Evolutionary conservation across 352 stramenopile species (phyloP).

Genomic region (Plasmopara viticola): DNA sequence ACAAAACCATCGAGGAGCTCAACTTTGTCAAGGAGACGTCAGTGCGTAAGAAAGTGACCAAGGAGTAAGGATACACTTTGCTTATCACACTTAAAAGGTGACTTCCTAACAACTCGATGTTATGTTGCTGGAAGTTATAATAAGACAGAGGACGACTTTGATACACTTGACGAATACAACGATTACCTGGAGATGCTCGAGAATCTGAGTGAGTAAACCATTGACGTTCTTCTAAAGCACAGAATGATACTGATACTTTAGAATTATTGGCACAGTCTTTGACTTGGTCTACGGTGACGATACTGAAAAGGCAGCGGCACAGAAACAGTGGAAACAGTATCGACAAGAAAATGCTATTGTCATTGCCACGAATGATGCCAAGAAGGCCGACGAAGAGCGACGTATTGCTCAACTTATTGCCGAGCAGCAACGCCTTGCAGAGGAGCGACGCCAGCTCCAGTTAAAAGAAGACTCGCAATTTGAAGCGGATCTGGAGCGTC

Average conservation of each 20-base stretch:
- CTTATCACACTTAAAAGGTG: conserved; percentile 12
- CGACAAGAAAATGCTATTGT: conserved; percentile 71
- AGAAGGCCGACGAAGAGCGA: conserved; percentile 81
- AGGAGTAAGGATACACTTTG: conserved; percentile 40
- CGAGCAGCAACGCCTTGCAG: conserved; percentile 71
- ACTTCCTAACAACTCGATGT: neutral
- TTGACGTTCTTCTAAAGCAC: neutral
- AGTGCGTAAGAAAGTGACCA: conserved; percentile 81
- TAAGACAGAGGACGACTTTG: conserved; percentile 84
- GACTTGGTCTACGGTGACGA: conserved; percentile 79
- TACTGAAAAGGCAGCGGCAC: conserved; percentile 50
- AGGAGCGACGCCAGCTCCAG: conserved; percentile 72
- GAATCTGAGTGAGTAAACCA: conserved; percentile 58
- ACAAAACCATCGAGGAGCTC: conserved; percentile 86
- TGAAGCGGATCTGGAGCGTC: conserved; percentile 68
- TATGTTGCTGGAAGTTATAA: conserved; percentile 57
- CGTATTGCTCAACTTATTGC: conserved; percentile 79
- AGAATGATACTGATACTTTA: no score
- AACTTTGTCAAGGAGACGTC: conserved; percentile 84
- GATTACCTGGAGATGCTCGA: conserved; percentile 81
- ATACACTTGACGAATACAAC: conserved; percentile 83
- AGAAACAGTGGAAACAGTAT: conserved; percentile 86
- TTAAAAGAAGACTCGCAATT: conserved; percentile 77
- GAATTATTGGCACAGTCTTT: conserved; percentile 47
- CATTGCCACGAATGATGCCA: conserved; percentile 82